These are phyloP conservation scores for Lupinus albus DNA, from an alignment of 306 rosid species.

Conservation along the genomic window DNA sequence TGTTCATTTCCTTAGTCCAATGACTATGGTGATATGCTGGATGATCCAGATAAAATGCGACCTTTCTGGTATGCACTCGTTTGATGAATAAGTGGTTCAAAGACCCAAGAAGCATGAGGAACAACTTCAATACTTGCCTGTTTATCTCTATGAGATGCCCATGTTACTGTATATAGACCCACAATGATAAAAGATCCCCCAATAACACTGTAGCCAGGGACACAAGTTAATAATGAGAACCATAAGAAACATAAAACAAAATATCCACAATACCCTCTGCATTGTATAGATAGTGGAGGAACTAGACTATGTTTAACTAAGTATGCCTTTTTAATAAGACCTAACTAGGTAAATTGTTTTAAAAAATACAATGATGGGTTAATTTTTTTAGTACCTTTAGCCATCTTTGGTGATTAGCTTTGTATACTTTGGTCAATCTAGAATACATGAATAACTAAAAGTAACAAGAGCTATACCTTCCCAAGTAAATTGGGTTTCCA, in stretches of 20 bases:
- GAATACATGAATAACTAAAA: neutral
- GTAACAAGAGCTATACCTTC: constrained; percentile 46
- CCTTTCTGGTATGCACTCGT: constrained; percentile 43
- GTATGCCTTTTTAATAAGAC: too few species aligned
- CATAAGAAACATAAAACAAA: constrained; percentile 36
- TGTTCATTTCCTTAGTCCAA: constrained; percentile 54
- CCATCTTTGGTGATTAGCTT: neutral
- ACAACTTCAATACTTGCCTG: constrained; percentile 42
- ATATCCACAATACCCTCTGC: neutral
- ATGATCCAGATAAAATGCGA: constrained; percentile 24
- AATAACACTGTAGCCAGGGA: constrained; percentile 60
- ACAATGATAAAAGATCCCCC: constrained; percentile 80
- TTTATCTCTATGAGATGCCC: constrained; percentile 78
- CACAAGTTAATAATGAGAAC: constrained; percentile 27
- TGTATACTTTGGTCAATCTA: constrained; percentile 1
- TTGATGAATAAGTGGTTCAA: constrained; percentile 69
- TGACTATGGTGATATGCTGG: constrained; percentile 48
- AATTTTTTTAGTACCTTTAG: neutral
- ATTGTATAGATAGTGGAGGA: neutral
- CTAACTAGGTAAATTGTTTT: too few species aligned
- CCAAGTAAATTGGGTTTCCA: constrained; percentile 88
- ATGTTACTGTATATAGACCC: constrained; percentile 80
- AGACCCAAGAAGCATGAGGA: constrained; percentile 44
- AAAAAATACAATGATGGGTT: neutral
- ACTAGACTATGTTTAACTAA: too few species aligned